Conservation (phyloP, 768 basidiomycete species). For the Suillus plorans region DNA sequence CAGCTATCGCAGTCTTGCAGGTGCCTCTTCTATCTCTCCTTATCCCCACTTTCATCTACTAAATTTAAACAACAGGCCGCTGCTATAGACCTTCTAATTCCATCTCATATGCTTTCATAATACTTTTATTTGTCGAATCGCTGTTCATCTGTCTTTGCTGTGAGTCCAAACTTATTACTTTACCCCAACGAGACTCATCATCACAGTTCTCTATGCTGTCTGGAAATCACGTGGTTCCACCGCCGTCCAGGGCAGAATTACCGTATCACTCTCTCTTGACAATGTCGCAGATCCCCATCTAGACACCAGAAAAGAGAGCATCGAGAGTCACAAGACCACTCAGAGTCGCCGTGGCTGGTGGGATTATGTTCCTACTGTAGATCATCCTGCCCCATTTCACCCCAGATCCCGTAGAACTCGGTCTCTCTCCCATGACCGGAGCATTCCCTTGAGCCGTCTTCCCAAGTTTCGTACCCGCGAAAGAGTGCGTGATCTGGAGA, state of each 20-base stretch:
- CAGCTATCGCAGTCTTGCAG: slow-evolving; percentile 47
- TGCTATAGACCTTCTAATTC: slow-evolving; percentile 40
- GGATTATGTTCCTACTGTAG: slow-evolving; percentile 46
- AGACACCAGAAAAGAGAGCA: slow-evolving; percentile 6
- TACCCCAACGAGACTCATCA: slow-evolving; percentile 6
- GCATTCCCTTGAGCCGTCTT: neutral
- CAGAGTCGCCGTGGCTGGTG: slow-evolving; percentile 48
- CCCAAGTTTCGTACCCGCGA: neutral
- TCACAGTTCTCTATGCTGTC: slow-evolving; percentile 52
- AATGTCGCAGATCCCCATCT: slow-evolving; percentile 29
- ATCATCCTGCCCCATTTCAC: slow-evolving; percentile 4
- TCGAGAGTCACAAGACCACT: slow-evolving; percentile 2
- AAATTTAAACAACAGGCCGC: slow-evolving; percentile 31
- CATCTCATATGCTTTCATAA: slow-evolving; percentile 40
- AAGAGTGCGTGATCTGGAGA: slow-evolving; percentile 3
- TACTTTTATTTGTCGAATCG: slow-evolving; percentile 52
- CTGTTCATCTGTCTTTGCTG: slow-evolving; percentile 63
- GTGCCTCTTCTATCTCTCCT: slow-evolving; percentile 27
- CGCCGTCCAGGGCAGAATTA: slow-evolving; percentile 54
- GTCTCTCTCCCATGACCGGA: slow-evolving; percentile 10
- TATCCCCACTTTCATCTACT: neutral
- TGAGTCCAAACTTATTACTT: slow-evolving; percentile 31
- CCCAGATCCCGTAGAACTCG: slow-evolving; percentile 1
- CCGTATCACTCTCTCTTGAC: slow-evolving; percentile 47
- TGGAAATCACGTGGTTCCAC: slow-evolving; percentile 52